These are phyloP conservation scores for Fusarium sp. DNA, from an alignment of 2,329 filamentous ascomycete species.

Conservation along the genomic window DNA sequence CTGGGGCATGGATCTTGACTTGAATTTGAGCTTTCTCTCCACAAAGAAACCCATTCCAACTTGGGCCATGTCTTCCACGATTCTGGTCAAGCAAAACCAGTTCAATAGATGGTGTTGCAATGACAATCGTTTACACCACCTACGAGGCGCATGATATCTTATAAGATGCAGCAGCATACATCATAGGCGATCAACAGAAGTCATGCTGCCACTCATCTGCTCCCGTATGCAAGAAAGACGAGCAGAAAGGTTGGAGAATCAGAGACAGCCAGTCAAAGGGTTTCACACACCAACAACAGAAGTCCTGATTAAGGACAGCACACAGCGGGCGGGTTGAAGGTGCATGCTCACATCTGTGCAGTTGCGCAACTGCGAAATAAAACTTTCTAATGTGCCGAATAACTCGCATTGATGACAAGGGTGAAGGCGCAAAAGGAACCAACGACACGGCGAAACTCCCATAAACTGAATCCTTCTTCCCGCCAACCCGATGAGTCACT, in stretches of 20 bases:
- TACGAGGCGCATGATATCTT: slow-evolving; percentile 28
- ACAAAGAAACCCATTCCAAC: slow-evolving; percentile 23
- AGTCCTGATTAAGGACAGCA: slow-evolving; percentile 26
- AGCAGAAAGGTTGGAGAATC: slow-evolving; percentile 28
- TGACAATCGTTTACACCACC: slow-evolving; percentile 12
- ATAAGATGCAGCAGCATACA: slow-evolving; percentile 27
- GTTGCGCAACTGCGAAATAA: slow-evolving; percentile 25
- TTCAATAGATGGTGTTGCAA: slow-evolving; percentile 3
- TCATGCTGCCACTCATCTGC: slow-evolving; percentile 27
- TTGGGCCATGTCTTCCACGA: slow-evolving; percentile 15
- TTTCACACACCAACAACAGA: slow-evolving; percentile 4
- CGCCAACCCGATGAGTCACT: slow-evolving; percentile 43
- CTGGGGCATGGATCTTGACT: slow-evolving; percentile 31
- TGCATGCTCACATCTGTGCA: slow-evolving; percentile 17
- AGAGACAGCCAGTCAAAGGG: slow-evolving; percentile 35
- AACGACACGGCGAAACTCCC: slow-evolving; percentile 22
- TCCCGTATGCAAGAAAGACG: slow-evolving; percentile 40
- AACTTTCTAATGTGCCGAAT: slow-evolving; percentile 41
- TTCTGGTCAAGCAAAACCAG: slow-evolving; percentile 4
- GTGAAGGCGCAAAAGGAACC: slow-evolving; percentile 24
- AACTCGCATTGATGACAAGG: slow-evolving; percentile 35
- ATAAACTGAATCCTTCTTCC: slow-evolving; percentile 24
- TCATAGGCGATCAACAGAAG: slow-evolving; percentile 28
- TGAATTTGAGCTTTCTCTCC: slow-evolving; percentile 30
- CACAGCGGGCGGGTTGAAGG: slow-evolving; percentile 38